Percentiles rank a stretch among this genome's conserved stretches.
These are phyloP conservation scores for Diplocarpon mali DNA, from an alignment of 2,329 filamentous ascomycete genomes.

Conservation along the genomic window DNA sequence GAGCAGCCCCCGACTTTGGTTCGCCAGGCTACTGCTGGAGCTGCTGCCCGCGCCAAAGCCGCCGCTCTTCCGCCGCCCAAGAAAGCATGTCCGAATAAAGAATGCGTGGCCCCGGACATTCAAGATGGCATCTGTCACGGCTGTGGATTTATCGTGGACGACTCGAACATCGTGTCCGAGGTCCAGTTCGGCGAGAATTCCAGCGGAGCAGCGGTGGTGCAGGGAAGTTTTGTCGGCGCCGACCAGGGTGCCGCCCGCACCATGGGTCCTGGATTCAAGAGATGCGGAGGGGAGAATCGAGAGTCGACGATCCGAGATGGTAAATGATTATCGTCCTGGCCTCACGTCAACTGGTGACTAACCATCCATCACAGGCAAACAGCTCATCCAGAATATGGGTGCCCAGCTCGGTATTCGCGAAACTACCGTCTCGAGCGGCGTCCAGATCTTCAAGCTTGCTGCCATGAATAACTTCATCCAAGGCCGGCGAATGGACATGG, in stretches of 20 bases:
- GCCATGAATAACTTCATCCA: conserved; percentile 69
- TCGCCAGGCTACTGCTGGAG: conserved; percentile 13
- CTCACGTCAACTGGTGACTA: background rate
- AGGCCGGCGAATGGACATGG: conserved; percentile 73
- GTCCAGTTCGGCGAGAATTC: conserved; percentile 83
- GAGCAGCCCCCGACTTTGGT: conserved; percentile 16
- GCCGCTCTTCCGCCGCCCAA: conserved; percentile 4
- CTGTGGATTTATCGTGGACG: conserved; percentile 75
- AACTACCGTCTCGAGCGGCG: conserved; percentile 51
- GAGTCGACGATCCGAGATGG: conserved; percentile 47
- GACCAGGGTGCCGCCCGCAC: conserved; percentile 54
- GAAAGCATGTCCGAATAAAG: conserved; percentile 43
- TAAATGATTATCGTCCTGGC: conserved; percentile 13
- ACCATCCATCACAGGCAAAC: conserved; percentile 29
- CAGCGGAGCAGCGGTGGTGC: conserved; percentile 76
- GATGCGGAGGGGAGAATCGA: conserved; percentile 45
- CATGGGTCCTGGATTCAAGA: conserved; percentile 50
- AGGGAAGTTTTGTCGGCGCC: conserved; percentile 78
- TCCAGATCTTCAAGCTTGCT: conserved; percentile 67
- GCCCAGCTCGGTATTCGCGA: conserved; percentile 49
- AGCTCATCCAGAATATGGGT: conserved; percentile 51
- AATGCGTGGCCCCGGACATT: conserved; percentile 49
- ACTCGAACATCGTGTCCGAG: conserved; percentile 85
- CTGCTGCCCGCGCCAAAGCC: conserved; percentile 4
- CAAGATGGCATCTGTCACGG: conserved; percentile 63